Base-by-base conservation (phyloP, 1,284 basidiomycete genomes). In the Trichosporon sp. region DNA sequence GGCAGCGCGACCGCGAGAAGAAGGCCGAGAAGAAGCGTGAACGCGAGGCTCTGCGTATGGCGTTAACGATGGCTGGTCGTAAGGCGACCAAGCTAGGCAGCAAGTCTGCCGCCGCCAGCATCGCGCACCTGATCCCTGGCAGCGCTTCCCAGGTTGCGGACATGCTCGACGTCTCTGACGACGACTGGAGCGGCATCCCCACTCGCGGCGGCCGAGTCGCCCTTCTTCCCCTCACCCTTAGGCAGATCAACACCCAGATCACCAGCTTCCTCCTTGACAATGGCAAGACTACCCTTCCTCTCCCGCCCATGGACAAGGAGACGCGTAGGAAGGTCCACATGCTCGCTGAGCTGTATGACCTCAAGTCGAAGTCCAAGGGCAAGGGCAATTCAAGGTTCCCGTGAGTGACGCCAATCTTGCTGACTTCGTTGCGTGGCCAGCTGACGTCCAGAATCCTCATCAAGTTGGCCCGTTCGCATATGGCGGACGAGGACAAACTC, bases 291-390 rank as follows among this genome's bases (percentile, higher is more conserved):
- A 87, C 86, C 0, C 88, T 94, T 87, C 83, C 87, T 1, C 85
- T 95, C 0, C 93, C 92, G 0, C 90, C 93, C 2, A 90, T 92
- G 85, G 86, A 88, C 75, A 93, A 91, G 83, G 85, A 85, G 70
- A 88, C 87, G 69, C 86, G 94, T 74, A 90, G 88, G 84, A 85
- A 85, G 68, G 87, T 94, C 0, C 94, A 97, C 78, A 88, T 92
- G 78, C 84, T 96, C 74, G 93, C 93, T 12, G 74, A 81, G 6
- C 89, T 88, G 69, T 96, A 95, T 81, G 87, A 87, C 26, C 74
- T 97, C 80, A 91, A 90, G 84, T 93, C 91, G 72, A 79, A 87
- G 75, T 93, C 91, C 77, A 89, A 90, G 73, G 93, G 93, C 0
- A 85, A 86, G 10, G 93, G 90, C 0, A 80, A 83, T 16, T 78